Base-by-base conservation (phyloP, 306 rosid species). In the Medicago ruthenica region DNA sequence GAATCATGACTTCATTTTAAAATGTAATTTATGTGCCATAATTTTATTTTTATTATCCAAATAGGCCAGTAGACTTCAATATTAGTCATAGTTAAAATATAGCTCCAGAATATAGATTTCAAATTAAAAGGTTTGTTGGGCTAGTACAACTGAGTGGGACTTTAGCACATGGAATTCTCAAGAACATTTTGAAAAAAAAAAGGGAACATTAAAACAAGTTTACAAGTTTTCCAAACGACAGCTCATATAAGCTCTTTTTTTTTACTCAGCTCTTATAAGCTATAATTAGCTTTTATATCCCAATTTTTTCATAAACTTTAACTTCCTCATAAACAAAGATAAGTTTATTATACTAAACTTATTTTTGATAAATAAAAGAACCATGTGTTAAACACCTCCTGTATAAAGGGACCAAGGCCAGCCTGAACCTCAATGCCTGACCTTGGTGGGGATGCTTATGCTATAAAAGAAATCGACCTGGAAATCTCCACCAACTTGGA, bases 131-230 rank as follows among this genome's bases (percentile, higher is more conserved):
- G n/a, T 58, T 11, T 21, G 8, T 11, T 58, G 63, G 16, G 63
- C 63, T n/a, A 58, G 8, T 9, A 20, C 15, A 20, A 58, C 15
- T 58, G 63, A 21, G 65, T 22, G 1, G 39, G 15, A 21, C 65
- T 12, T 59, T 21, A 59, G 39, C 65, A 59, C 65, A 59, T 59
- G 65, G 65, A 24, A 7, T 51, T 51, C 22, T 16, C 58, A n/a
- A 50, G 21, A 51, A 51, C 7, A 20, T 55, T 10, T 55, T 55
- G 62, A 50, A 54, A 54, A 54, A 50, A 50, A n/a, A 54, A 50
- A 50, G 2, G 13, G 4, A 54, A 54, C 61, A 54, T 54, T 18
- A 54, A 54, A 18, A 3, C 55, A 50, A 51, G 22, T 51, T 51
- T 16, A 3, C 55, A n/a, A 51, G 11, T 51, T 51, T 51, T 16